These are phyloP conservation scores for Trichoderma virens DNA, from an alignment of 495 filamentous ascomycete species.

Conservation along the genomic window DNA sequence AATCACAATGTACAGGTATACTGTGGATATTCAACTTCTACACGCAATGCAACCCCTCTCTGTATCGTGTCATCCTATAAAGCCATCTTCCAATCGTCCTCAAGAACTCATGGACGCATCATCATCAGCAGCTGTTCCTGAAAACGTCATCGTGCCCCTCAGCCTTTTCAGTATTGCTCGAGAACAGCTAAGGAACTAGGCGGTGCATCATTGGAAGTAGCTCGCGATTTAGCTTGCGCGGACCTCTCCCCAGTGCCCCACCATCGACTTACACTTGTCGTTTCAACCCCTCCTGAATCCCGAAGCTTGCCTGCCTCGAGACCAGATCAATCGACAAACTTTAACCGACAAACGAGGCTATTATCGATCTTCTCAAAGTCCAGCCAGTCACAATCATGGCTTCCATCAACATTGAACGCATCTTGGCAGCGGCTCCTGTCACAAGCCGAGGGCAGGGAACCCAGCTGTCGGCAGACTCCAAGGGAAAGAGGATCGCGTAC, in stretches of 20 bases:
- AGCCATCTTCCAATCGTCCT: neutral
- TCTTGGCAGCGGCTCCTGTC: conserved; percentile 54
- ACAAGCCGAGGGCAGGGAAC: conserved; percentile 85
- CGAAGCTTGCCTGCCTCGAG: conserved; percentile 1
- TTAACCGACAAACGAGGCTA: neutral
- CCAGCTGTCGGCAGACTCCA: conserved; percentile 79
- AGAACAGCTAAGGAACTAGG: no score
- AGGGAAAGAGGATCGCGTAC: conserved; percentile 90
- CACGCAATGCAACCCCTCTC: neutral
- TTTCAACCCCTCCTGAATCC: neutral
- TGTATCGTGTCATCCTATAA: neutral
- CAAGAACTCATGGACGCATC: neutral
- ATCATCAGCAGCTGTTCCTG: neutral
- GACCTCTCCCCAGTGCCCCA: neutral
- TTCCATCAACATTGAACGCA: conserved; percentile 48
- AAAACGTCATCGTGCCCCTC: no score
- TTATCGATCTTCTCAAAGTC: neutral
- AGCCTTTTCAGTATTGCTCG: no score
- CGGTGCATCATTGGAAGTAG: no score
- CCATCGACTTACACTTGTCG: neutral
- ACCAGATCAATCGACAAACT: neutral
- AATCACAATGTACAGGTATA: neutral
- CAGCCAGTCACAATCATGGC: conserved; percentile 20
- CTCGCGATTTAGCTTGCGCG: neutral
- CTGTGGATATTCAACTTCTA: neutral